Evolutionary conservation across 2,329 filamentous ascomycete species (phyloP), one percentile per base, ranked within the genome.

Genomic region (Fusarium subtropicale): DNA sequence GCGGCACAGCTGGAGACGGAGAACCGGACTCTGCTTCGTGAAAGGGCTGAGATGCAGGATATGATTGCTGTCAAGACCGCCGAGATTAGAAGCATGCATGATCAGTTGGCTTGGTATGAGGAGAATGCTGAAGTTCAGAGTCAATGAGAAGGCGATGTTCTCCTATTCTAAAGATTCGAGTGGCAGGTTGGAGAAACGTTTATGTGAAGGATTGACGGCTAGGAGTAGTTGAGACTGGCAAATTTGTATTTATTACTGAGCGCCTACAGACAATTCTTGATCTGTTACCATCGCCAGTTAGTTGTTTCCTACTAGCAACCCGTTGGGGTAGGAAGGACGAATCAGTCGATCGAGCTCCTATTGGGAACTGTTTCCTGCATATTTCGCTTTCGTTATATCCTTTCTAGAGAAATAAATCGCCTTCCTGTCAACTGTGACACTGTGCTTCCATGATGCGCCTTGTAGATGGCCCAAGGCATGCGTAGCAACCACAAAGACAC

Each of bases 101-200:
- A 60, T 7, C 59, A 72, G 47, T 45, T 75, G 61, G 42, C 24
- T 7, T 72, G 66, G 47, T 72, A 71, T 33, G 71, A 76, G 55
- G 31, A 47, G 28, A 39, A 64, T 1, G 5, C 47, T 28, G 52
- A 60, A 1, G 5, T 55, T 16, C 55, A 47, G 16, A 33, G 36
- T 7, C 18, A 7, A 31, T 64, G n/a, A 46, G 12, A 18, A 38
- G 15, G 3, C 7, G 16, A 22, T 39, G 7, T 2, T 18, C n/a
- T 39, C 12, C 16, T 22, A 18, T n/a, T 20, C 16, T 4, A 31
- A n/a, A 20, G 13, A 16, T 42, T 13, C 9, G 13, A n/a, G n/a
- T 5, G 4, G 4, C n/a, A 20, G 30, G 11, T 1, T 20, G 7
- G 26, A n/a, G 24, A 16, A 10, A 24, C 2, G 8, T 18, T n/a